A percentile compares a stretch with the other conserved stretches of the same genome.
Evolutionary conservation across 352 stramenopile species (phyloP).

Genomic region (Pythium folliculosum): DNA sequence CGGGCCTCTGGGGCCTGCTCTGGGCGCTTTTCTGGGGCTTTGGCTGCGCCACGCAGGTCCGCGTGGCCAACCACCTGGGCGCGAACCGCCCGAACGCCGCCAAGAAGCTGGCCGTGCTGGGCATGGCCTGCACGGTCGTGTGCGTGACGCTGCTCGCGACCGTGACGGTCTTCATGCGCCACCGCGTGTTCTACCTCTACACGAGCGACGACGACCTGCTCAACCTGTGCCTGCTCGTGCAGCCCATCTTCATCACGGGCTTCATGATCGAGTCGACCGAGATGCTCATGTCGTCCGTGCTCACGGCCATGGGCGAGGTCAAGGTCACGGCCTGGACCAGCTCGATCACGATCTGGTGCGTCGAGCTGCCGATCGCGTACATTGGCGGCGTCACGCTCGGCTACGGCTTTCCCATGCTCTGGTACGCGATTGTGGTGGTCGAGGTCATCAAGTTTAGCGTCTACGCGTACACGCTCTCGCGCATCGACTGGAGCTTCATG

Average conservation of each 20-base stretch:
- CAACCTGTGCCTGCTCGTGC: conserved; percentile 45
- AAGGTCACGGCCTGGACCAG: conserved; percentile 48
- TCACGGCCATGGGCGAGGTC: conserved; percentile 60
- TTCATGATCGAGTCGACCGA: conserved; percentile 57
- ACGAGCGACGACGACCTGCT: conserved; percentile 51
- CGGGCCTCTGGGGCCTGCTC: conserved; percentile 59
- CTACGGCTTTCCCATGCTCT: conserved; percentile 47
- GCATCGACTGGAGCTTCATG: conserved; percentile 52
- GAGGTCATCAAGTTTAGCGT: conserved; percentile 48
- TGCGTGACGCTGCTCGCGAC: conserved; percentile 50
- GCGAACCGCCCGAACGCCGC: conserved; percentile 66
- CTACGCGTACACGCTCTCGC: conserved; percentile 36
- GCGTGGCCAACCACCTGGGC: conserved; percentile 76
- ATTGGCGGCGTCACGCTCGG: conserved; percentile 42
- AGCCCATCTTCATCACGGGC: conserved; percentile 51
- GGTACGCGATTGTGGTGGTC: conserved; percentile 50
- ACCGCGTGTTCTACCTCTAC: conserved; percentile 50
- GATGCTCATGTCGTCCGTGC: conserved; percentile 45
- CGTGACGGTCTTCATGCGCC: conserved; percentile 32
- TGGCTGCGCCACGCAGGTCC: conserved; percentile 76
- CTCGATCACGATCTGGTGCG: conserved; percentile 47
- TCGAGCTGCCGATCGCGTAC: conserved; percentile 54
- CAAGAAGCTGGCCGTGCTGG: conserved; percentile 58
- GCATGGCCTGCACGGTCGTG: conserved; percentile 57
- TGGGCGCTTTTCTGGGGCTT: conserved; percentile 84